A percentile compares a stretch with the other conserved stretches of the same genome.
Conservation (phyloP, 140 eudicot species). For the Senecio squalidus region DNA sequence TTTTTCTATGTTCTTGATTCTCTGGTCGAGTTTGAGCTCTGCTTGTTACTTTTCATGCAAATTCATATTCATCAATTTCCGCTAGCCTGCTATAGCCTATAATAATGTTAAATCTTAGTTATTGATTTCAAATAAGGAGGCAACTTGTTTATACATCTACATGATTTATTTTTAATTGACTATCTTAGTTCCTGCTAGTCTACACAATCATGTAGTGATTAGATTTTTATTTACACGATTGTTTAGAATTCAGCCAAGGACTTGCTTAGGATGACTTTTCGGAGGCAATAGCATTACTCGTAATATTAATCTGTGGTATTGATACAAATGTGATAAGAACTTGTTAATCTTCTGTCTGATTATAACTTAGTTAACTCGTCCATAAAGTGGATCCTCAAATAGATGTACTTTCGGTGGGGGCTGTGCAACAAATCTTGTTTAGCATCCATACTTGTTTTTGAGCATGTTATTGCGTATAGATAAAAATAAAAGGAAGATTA, state of each 20-base stretch:
- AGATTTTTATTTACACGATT: background rate
- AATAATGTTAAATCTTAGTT: background rate
- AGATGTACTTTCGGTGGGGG: background rate
- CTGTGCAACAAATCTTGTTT: background rate
- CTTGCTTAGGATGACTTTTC: background rate
- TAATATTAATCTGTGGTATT: background rate
- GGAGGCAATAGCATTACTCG: conserved; percentile 3
- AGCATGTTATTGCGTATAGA: background rate
- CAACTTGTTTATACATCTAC: conserved; percentile 6
- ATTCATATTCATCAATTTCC: background rate
- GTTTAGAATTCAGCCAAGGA: too few species aligned
- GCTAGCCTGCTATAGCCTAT: background rate
- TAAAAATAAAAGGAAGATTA: background rate
- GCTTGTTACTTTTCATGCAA: background rate
- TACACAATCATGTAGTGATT: background rate
- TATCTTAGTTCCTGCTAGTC: background rate
- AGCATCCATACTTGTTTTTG: background rate
- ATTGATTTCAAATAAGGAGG: conserved; percentile 5
- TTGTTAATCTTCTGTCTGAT: conserved; percentile 4
- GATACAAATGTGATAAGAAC: background rate
- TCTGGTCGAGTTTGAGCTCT: conserved; percentile 6
- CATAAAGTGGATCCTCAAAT: background rate
- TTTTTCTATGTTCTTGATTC: background rate
- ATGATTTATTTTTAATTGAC: conserved; percentile 2
- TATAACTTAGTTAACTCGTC: background rate